Evolutionary conservation across 495 filamentous ascomycete genomes (phyloP).

Genomic region (Aspergillus sclerotioniger): DNA sequence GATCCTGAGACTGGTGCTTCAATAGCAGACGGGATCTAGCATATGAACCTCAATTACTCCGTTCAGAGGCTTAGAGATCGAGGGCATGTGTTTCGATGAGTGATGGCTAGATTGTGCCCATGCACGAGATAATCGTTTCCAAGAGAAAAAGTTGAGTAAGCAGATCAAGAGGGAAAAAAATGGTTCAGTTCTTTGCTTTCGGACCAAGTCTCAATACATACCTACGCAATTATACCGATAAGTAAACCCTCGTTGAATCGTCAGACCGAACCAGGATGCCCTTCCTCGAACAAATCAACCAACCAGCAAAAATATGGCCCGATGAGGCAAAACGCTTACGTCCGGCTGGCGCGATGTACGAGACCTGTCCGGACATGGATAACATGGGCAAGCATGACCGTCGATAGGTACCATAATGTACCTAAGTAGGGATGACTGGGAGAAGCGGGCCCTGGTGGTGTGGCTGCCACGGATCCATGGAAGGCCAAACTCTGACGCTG

Average conservation of each 20-base stretch:
- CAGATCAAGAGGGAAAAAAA: background rate
- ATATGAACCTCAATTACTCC: too few relatives aligned
- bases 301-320: slow-evolving; percentile 15
- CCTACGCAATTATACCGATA: slow-evolving; percentile 8
- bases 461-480: slow-evolving; percentile 20
- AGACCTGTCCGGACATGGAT: background rate
- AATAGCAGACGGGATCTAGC: too few relatives aligned
- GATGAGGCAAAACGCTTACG: slow-evolving; percentile 7
- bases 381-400: background rate
- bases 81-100: too few relatives aligned
- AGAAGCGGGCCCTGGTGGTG: slow-evolving; percentile 13
- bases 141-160: background rate
- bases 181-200: too few relatives aligned
- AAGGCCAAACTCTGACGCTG: slow-evolving; percentile 19
- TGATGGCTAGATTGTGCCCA: too few relatives aligned
- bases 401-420: background rate
- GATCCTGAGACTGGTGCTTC: too few relatives aligned
- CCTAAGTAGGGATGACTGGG: slow-evolving; percentile 5
- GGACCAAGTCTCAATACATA: too few relatives aligned
- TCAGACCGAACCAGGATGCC: slow-evolving; percentile 12
- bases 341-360: background rate
- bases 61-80: too few relatives aligned
- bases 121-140: too few relatives aligned
- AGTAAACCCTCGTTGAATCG: slow-evolving; percentile 7
- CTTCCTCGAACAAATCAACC: slow-evolving; percentile 4